A percentile compares a stretch with the other conserved stretches of the same genome.
Conservation (phyloP, 176 grass and related monocot genomes). For the Eragrostis curvula region DNA sequence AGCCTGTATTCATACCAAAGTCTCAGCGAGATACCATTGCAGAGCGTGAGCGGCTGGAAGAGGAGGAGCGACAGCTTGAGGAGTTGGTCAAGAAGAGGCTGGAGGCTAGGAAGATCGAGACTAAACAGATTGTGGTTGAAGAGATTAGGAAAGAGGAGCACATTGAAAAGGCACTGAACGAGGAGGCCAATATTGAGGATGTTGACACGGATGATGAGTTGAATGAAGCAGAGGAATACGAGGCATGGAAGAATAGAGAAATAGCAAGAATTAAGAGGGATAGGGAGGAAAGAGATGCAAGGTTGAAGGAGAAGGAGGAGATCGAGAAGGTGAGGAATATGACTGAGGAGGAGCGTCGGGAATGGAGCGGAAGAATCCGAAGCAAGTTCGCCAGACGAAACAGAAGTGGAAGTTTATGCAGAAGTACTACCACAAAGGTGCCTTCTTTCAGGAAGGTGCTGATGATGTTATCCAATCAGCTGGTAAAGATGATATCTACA, state of each 20-base stretch:
- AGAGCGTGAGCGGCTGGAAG: slow-evolving; percentile 84
- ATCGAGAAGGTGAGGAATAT: slow-evolving; percentile 97
- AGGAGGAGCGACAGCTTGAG: slow-evolving; percentile 85
- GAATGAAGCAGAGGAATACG: slow-evolving; percentile 98
- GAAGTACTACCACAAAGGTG: slow-evolving; percentile 97
- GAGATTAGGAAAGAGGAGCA: slow-evolving; percentile 86
- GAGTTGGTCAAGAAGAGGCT: slow-evolving; percentile 81
- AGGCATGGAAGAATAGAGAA: slow-evolving; percentile 88
- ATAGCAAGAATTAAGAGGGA: slow-evolving; percentile 99
- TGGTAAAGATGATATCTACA: slow-evolving; percentile 66
- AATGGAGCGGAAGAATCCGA: slow-evolving; percentile 84
- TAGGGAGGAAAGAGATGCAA: slow-evolving; percentile 86
- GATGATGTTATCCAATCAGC: slow-evolving; percentile 69
- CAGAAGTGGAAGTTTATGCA: slow-evolving; percentile 99
- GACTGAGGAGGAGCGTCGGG: slow-evolving; percentile 89
- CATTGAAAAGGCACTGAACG: slow-evolving; percentile 77
- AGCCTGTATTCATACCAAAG: slow-evolving; percentile 93
- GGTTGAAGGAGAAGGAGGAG: slow-evolving; percentile 98
- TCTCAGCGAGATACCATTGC: slow-evolving; percentile 90
- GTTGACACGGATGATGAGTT: slow-evolving; percentile 89
- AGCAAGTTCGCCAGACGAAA: slow-evolving; percentile 42
- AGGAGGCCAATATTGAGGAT: slow-evolving; percentile 72
- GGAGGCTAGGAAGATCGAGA: slow-evolving; percentile 80
- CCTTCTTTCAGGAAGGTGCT: slow-evolving; percentile 78
- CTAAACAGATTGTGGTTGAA: slow-evolving; percentile 84